Evolutionary conservation across 1,284 basidiomycete genomes (phyloP).

Genomic region (Lignosus rhinocerotis): DNA sequence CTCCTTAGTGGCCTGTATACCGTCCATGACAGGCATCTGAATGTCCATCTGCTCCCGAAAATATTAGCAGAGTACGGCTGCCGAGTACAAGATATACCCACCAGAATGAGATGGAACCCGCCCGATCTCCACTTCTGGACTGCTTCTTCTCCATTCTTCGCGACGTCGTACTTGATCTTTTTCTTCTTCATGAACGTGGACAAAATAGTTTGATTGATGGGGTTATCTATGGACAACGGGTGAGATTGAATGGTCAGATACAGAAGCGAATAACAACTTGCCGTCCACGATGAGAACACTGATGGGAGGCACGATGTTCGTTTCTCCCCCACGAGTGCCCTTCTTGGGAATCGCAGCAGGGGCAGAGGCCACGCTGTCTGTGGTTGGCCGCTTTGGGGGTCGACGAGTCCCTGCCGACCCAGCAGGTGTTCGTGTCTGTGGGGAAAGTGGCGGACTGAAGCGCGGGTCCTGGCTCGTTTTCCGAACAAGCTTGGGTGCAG

Average conservation of each 20-base stretch:
- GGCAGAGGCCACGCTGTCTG: slow-evolving; percentile 19
- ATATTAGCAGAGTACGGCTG: slow-evolving; percentile 1
- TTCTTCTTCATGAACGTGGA: slow-evolving; percentile 96
- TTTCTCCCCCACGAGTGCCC: slow-evolving; percentile 28
- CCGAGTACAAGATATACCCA: slow-evolving; percentile 41
- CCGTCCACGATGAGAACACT: slow-evolving; percentile 96
- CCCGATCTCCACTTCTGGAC: slow-evolving; percentile 96
- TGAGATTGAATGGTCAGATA: background rate
- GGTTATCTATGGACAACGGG: slow-evolving; percentile 74
- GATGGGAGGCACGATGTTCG: slow-evolving; percentile 86
- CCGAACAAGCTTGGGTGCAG: slow-evolving; percentile 14
- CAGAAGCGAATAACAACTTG: slow-evolving; percentile 37
- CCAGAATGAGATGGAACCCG: slow-evolving; percentile 94
- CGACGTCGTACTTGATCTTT: slow-evolving; percentile 94
- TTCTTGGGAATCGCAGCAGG: slow-evolving; percentile 29
- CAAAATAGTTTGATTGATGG: slow-evolving; percentile 97
- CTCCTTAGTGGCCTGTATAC: slow-evolving; percentile 95
- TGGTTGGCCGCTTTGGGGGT: slow-evolving; percentile 17
- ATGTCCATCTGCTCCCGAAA: slow-evolving; percentile 87
- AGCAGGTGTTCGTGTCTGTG: slow-evolving; percentile 24
- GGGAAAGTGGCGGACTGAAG: slow-evolving; percentile 28
- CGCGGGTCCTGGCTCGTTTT: slow-evolving; percentile 18
- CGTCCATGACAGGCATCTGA: slow-evolving; percentile 98
- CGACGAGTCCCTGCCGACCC: slow-evolving; percentile 4
- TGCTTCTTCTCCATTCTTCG: slow-evolving; percentile 94